Evolutionary conservation across 306 rosid species (phyloP), one percentile per base, ranked within the genome.

Genomic region (Cotoneaster glaucophyllus): DNA sequence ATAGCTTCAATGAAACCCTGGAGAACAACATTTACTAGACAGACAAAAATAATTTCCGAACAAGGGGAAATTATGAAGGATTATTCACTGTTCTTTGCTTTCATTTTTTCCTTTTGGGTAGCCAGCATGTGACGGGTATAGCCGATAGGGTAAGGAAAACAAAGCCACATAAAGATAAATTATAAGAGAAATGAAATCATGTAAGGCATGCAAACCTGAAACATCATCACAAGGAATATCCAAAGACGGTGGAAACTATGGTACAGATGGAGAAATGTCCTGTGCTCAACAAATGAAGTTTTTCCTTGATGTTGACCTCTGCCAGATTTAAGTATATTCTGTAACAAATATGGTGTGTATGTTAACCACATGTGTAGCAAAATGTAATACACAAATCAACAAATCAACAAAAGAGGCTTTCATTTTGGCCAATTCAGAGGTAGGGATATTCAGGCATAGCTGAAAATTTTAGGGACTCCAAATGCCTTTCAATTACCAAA

Each of bases 161-260:
- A 43, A 57, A 19, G 67, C n/a, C 21, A 73, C 8, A 31, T 15
- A 2, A 14, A 61, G 26, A 18, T 4, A 18, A 18, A 29, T 3
- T 21, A 29, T 45, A 69, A 9, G 19, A 45, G 59, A 48, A 70
- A 50, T 26, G 25, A 48, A 69, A 11, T 32, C 19, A 52, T 52
- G 19, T 18, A 18, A 28, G 39, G 11, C 19, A 26, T 62, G 69
- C 74, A 78, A 74, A 94, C 98, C 98, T 94, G 98, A 82, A 94
- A 94, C 98, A 94, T 94, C 98, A 94, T 90, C 77, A 81, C 86
- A 75, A 94, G 96, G 84, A 94, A 94, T 84, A 94, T 92, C 98
- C 98, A 94, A 73, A 94, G 70, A 31, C 97, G 90, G 65, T 94
- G 97, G 82, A 94, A 94, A 79, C 98, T 94, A 63, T 94, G 98